These are phyloP conservation scores for Mycena polygramma DNA, from an alignment of 768 basidiomycete genomes.

Conservation along the genomic window DNA sequence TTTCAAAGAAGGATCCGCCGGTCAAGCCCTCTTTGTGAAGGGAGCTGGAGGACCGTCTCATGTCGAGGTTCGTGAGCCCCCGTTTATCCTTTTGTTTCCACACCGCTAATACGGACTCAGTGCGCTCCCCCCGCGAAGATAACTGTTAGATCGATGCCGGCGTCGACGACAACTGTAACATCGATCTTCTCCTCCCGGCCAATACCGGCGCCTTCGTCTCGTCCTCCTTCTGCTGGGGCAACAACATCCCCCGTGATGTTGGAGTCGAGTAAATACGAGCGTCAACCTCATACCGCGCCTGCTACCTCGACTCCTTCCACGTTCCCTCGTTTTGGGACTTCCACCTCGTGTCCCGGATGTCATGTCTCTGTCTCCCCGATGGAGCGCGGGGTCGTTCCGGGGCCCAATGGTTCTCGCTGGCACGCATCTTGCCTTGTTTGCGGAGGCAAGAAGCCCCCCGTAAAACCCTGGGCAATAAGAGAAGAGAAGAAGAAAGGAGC, in stretches of 20 bases:
- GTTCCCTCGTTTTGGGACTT: conserved; percentile 71
- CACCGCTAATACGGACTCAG: conserved; percentile 42
- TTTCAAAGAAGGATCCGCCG: conserved; percentile 72
- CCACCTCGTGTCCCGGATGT: conserved; percentile 81
- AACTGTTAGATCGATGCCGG: conserved; percentile 39
- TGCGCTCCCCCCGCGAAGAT: conserved; percentile 61
- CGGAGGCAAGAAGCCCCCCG: conserved; percentile 74
- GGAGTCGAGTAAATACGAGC: conserved; percentile 47
- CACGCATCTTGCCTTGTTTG: conserved; percentile 84
- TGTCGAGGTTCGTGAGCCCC: conserved; percentile 59
- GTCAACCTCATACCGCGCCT: conserved; percentile 54
- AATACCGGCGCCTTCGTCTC: conserved; percentile 7
- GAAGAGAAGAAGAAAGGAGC: conserved; percentile 66
- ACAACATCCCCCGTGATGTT: conserved; percentile 9
- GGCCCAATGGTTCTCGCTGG: conserved; percentile 87
- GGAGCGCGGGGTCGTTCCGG: conserved; percentile 89
- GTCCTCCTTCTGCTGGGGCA: conserved; percentile 21
- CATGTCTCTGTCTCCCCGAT: conserved; percentile 80
- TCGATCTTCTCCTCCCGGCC: conserved; percentile 35
- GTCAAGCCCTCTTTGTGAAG: conserved; percentile 80
- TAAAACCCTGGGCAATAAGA: conserved; percentile 50
- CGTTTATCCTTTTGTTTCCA: too few relatives aligned
- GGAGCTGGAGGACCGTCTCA: conserved; percentile 78
- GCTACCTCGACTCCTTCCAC: conserved; percentile 47
- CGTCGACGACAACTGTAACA: conserved; percentile 13